Base-by-base conservation (phyloP, 192 early-diverging fungal genomes). In the Backusella circina region DNA sequence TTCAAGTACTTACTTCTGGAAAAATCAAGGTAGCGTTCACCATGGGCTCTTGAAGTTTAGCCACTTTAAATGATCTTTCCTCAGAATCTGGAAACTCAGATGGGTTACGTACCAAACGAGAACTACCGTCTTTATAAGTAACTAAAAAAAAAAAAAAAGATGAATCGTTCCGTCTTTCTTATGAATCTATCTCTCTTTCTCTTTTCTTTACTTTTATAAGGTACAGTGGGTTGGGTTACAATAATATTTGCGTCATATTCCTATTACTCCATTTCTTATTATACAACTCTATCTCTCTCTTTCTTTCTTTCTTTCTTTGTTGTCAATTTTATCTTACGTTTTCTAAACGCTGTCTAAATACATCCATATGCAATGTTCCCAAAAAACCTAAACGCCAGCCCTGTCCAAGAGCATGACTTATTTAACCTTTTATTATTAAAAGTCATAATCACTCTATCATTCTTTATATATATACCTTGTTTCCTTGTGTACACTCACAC, bases 361-460 rank as follows among this genome's bases (percentile, higher is more conserved):
- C 97, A 81, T 99, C 97, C 97, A 98, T 97, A 74, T 99, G 97
- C 37, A 99, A 76, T 0, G 95, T 98, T 21, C 97, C 97, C 67
- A 99, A 77, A 70, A 99, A 99, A 10, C 97, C 97, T 23, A 99
- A 82, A 2, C 97, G 89, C 90, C 95, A 99, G 3, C 97, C 97
- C 82, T 99, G 97, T 2, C 97, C 97, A 30, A 99, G 75, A 26
- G 96, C 95, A 21, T 80, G 87, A 77, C 93, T 80, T 33, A 16
- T 33, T 32, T 66, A 33, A 9, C 31, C 35, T 7, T 7, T 38
- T 28, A 51, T 9, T 18, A 50, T 50, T 35, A 5, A 66, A 64
- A 31, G 33, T 15, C n/a, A n/a, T n/a, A n/a, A n/a, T n/a, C n/a
- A n/a, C n/a, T n/a, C n/a, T n/a, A n/a, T n/a, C n/a, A n/a, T n/a